Evolutionary conservation across 148 eudicot species (phyloP).

Genomic region (Amaranthus hypochondriacus): DNA sequence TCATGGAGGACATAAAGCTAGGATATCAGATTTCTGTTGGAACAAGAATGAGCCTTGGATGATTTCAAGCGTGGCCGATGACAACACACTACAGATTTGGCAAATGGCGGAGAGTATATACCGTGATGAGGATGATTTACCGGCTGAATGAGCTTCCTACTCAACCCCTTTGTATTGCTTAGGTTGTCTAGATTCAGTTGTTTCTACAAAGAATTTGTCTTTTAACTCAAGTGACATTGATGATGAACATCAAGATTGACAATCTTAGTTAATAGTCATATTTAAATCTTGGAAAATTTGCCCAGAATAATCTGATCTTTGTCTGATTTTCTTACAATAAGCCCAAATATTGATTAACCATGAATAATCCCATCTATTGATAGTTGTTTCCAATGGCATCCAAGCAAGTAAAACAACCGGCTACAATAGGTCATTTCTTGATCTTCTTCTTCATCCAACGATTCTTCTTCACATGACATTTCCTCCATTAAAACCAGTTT

Average conservation of each 20-base stretch:
- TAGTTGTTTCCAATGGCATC: too few relatives aligned
- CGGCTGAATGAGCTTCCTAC: constrained; percentile 11
- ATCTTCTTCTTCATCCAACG: too few relatives aligned
- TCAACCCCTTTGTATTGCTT: not conserved
- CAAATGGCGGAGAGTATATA: constrained; percentile 82
- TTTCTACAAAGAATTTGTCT: not conserved
- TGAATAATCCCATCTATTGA: too few relatives aligned
- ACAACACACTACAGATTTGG: constrained; percentile 86
- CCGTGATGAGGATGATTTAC: constrained; percentile 60
- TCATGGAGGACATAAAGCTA: constrained; percentile 94
- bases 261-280: too few relatives aligned
- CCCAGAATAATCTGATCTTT: too few relatives aligned
- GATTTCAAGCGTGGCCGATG: constrained; percentile 87
- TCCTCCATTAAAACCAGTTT: too few relatives aligned
- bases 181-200: not conserved
- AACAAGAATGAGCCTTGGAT: constrained; percentile 86
- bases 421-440: too few relatives aligned
- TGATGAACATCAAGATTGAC: not conserved
- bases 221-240: not conserved
- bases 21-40: constrained; percentile 98
- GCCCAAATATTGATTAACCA: too few relatives aligned
- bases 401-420: too few relatives aligned
- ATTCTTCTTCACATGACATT: too few relatives aligned
- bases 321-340: too few relatives aligned
- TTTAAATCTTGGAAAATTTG: too few relatives aligned